Percentiles rank a stretch among this genome's conserved stretches.
These are phyloP conservation scores for Chytriomyces sp. DNA, from an alignment of 192 early-diverging fungal species.

Conservation along the genomic window DNA sequence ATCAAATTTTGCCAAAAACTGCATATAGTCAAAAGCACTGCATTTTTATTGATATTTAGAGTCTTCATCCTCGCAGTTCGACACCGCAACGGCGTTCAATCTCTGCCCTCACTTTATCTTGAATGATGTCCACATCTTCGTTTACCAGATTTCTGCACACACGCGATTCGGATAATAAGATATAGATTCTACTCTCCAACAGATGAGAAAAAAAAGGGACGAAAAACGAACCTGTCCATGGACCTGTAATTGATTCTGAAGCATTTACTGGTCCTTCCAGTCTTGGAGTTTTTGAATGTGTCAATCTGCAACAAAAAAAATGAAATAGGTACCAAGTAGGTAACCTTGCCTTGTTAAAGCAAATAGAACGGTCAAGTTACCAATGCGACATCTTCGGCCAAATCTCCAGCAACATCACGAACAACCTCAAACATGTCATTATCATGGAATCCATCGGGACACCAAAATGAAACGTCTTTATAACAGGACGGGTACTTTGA, in stretches of 20 bases:
- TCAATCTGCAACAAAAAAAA: conserved; percentile 66
- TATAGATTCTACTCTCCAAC: too few species aligned
- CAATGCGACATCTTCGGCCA: conserved; percentile 87
- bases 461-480: conserved; percentile 97
- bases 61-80: conserved; percentile 69
- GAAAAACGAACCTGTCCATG: conserved; percentile 80
- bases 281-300: conserved; percentile 86
- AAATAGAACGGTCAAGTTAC: conserved; percentile 41
- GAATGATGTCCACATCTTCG: conserved; percentile 92
- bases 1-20: too few species aligned
- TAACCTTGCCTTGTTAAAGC: not conserved
- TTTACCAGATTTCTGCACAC: conserved; percentile 82
- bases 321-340: not conserved
- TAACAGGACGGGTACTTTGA: conserved; percentile 90
- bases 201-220: not conserved
- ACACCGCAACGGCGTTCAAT: conserved; percentile 73
- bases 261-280: conserved; percentile 79
- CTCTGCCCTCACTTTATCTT: conserved; percentile 73
- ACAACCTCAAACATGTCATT: conserved; percentile 95
- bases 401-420: conserved; percentile 88
- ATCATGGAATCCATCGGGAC: conserved; percentile 76
- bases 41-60: too few species aligned
- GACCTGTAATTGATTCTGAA: conserved; percentile 95
- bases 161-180: not conserved
- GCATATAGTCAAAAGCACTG: too few species aligned